Evolutionary conservation across 306 rosid species (phyloP), one percentile per base, ranked within the genome.

Genomic region (Sophora flavescens): DNA sequence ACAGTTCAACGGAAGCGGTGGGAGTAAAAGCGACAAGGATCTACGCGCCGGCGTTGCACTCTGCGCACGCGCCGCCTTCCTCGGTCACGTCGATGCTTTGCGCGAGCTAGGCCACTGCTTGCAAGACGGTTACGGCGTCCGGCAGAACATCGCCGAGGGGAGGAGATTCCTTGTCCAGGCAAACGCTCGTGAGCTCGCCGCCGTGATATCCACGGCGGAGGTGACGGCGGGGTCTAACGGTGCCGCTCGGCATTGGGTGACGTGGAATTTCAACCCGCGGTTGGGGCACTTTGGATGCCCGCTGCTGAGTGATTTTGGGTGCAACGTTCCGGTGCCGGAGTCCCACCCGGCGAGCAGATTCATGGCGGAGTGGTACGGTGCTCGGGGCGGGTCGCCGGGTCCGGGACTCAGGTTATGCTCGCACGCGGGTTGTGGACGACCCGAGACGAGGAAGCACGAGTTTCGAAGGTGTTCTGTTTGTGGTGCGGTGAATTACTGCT

Each of bases 1-100:
- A 41, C 99, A 95, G 81, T 95, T 95, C 85, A 95, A 95, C 85
- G 99, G 99, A 30, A 95, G 99, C 81, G 98, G 99, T 0, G 99
- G 99, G 3, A 83, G 98, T 3, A 92, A 95, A 32, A 95, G 74
- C 84, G 99, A 95, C 63, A 95, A 95, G 81, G 96, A 92, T 80
- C 88, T 95, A 39, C 84, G 98, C 0, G 99, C 99, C 56, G 98
- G 99, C 0, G 99, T 95, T 6, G 96, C 99, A 3, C 79, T 95
- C 0, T 95, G 99, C 28, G 99, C 99, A 1, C 93, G 99, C 38
- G 98, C 99, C 0, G 98, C 99, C 6, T 95, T 91, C 41, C 93
- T 95, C 9, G 97, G 97, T 56, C 98, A 95, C 78, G 79, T 95
- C 59, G 99, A 95, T 70, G 98, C 98, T 11, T 83, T 95, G 0